A percentile compares a stretch with the other conserved stretches of the same genome.
Conservation (phyloP, 2,329 filamentous ascomycete species). For the Diaporthe ilicicola region DNA sequence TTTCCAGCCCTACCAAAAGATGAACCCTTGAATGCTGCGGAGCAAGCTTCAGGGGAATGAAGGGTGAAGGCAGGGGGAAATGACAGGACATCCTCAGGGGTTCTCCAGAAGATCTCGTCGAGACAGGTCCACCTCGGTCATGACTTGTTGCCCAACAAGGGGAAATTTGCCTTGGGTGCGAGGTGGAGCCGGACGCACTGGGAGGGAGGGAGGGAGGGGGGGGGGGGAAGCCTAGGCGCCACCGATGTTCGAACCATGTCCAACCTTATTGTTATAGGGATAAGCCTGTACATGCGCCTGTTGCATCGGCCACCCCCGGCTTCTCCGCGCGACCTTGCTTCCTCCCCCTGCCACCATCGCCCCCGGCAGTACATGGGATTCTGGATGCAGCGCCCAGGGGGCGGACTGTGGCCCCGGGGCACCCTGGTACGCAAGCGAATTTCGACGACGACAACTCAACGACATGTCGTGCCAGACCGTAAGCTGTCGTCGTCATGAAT, state of each 20-base stretch:
- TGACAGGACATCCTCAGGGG: conserved; percentile 34
- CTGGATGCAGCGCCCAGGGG: conserved; percentile 25
- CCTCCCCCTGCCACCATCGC: neutral
- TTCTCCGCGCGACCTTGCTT: conserved; percentile 25
- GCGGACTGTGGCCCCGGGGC: conserved; percentile 1
- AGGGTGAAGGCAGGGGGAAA: conserved; percentile 28
- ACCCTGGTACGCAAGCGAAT: conserved; percentile 20
- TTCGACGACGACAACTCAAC: conserved; percentile 24
- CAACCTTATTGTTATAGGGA: conserved; percentile 33
- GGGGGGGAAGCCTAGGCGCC: conserved; percentile 22
- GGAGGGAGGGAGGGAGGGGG: conserved; percentile 26
- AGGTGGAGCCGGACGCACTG: conserved; percentile 22
- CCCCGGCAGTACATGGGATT: conserved; percentile 24
- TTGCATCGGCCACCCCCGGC: conserved; percentile 31
- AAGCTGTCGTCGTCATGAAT: neutral
- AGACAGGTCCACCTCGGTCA: conserved; percentile 31
- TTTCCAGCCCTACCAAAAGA: conserved; percentile 25
- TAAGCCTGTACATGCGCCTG: conserved; percentile 10
- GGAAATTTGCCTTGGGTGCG: conserved; percentile 32
- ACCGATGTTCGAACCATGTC: conserved; percentile 24
- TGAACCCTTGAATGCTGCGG: conserved; percentile 27
- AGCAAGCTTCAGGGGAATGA: conserved; percentile 31
- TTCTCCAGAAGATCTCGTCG: conserved; percentile 34
- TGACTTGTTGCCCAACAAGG: conserved; percentile 28
- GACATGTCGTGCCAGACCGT: conserved; percentile 8